Evolutionary conservation across 2,329 filamentous ascomycete species (phyloP).

Genomic region (Tympanopsis confertula): DNA sequence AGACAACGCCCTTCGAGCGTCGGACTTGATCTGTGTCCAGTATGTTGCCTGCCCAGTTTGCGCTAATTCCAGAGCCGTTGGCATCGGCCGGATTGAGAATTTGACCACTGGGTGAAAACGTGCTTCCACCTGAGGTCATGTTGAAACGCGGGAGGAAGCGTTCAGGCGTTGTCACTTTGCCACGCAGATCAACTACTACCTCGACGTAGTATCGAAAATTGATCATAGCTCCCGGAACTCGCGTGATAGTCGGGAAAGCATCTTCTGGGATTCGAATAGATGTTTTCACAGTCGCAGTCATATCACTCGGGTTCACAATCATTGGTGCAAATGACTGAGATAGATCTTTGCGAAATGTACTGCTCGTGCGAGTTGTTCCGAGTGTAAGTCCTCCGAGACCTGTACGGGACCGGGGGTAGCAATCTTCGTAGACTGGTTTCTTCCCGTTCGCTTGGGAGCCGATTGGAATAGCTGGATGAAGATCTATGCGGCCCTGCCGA

Average conservation of each 20-base stretch:
- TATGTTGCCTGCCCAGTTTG: conserved; percentile 25
- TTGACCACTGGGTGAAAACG: conserved; percentile 19
- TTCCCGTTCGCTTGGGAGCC: conserved; percentile 38
- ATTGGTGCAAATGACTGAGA: conserved; percentile 49
- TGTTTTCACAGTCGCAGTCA: conserved; percentile 46
- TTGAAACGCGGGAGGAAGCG: conserved; percentile 26
- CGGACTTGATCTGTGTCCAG: conserved; percentile 49
- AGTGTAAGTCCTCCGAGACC: conserved; percentile 52
- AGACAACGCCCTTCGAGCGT: conserved; percentile 49
- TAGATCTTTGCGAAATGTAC: conserved; percentile 53
- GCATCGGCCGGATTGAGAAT: conserved; percentile 4
- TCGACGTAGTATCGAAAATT: conserved; percentile 56
- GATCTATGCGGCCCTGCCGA: conserved; percentile 50
- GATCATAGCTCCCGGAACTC: conserved; percentile 54
- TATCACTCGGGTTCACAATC: conserved; percentile 45
- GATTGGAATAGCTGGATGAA: conserved; percentile 47
- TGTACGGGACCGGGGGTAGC: conserved; percentile 50
- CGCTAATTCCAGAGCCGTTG: neutral
- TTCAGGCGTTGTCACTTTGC: conserved; percentile 45
- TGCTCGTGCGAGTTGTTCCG: conserved; percentile 49
- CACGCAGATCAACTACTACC: conserved; percentile 51
- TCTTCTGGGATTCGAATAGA: conserved; percentile 51
- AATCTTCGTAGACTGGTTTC: conserved; percentile 49
- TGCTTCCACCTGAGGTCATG: conserved; percentile 20
- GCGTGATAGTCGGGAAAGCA: conserved; percentile 50